Evolutionary conservation across 1,284 basidiomycete species (phyloP), one percentile per base, ranked within the genome.

Genomic region (Cutaneotrichosporon mucoides): DNA sequence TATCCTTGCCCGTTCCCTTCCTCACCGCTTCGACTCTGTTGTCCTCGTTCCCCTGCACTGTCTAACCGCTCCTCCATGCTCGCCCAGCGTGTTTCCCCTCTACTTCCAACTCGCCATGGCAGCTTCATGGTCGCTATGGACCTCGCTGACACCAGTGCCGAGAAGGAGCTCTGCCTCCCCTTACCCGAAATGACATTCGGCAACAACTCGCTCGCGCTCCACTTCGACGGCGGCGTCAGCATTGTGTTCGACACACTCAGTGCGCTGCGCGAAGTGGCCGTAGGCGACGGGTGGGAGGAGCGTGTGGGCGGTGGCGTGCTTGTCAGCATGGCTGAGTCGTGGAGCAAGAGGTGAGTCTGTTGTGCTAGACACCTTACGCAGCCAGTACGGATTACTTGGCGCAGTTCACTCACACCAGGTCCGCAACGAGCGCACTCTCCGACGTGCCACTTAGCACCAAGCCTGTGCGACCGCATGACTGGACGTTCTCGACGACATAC

Each of bases 111-210:
- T 24, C 24, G 24, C 24, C 24, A 24, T 24, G 24, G 24, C 24
- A 24, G 24, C 24, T 24, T 24, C 24, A 24, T 24, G 24, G 24
- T 24, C 24, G 24, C 24, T 24, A 24, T 24, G 24, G 24, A 24
- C 24, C 24, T 24, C 7, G n/a, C 60, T 57, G 13, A 62, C 56
- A 2, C 11, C 56, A 92, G 87, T 66, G 86, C 90, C 1, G 78
- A 82, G 40, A 86, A 89, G 64, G 83, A 83, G 53, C 86, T 96
- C 68, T 44, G 45, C 16, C 83, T 99, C 37, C 90, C 94, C 0
- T 78, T 95, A 0, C 96, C 96, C 2, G 95, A 99, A 75, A 99
- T 99, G 92, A 93, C 90, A 0, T 99, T 98, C 71, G 93, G 93
- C 5, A 85, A 84, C 74, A 99, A 98, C 76, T 78, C 78, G 15